Evolutionary conservation across 2,329 filamentous ascomycete genomes (phyloP).

Genomic region (Cytospora mali): DNA sequence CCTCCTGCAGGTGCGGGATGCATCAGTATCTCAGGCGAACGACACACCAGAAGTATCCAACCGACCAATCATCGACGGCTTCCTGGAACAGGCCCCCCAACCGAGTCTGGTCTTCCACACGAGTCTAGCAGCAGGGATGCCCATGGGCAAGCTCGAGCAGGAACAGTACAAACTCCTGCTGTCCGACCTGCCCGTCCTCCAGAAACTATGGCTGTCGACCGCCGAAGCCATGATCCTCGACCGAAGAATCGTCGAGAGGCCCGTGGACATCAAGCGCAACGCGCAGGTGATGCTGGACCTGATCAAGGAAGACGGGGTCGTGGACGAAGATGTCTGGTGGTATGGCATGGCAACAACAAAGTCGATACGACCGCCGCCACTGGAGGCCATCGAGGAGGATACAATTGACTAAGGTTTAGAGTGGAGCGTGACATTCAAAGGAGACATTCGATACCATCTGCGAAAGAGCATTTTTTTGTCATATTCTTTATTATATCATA

Average conservation of each 20-base stretch:
- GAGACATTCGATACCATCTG: slow-evolving; percentile 10
- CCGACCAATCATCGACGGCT: background rate
- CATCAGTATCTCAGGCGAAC: slow-evolving; percentile 29
- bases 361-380: slow-evolving; percentile 56
- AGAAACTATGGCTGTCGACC: slow-evolving; percentile 64
- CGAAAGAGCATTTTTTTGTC: background rate
- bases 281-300: slow-evolving; percentile 64
- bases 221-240: slow-evolving; percentile 65
- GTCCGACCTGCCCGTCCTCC: slow-evolving; percentile 58
- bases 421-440: background rate
- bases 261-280: slow-evolving; percentile 65
- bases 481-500: background rate
- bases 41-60: slow-evolving; percentile 14
- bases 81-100: slow-evolving; percentile 29
- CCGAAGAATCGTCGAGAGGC: slow-evolving; percentile 58
- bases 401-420: slow-evolving; percentile 40
- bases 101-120: slow-evolving; percentile 58
- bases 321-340: slow-evolving; percentile 65
- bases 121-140: slow-evolving; percentile 62
- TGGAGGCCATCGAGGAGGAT: slow-evolving; percentile 57
- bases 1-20: slow-evolving; percentile 40
- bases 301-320: slow-evolving; percentile 63
- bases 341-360: slow-evolving; percentile 58
- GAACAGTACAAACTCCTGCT: slow-evolving; percentile 56
- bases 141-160: slow-evolving; percentile 57